Conservation (phyloP, 345 rosid genomes). For the thale cress (Arabidopsis thaliana) region TAIR10.1 NC_003074.8:10127501-10128000, state of each 20-base stretch:
- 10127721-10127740: slow-evolving; percentile 33
- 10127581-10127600: slow-evolving; percentile 39
- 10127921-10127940: slow-evolving; percentile 3
- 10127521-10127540: slow-evolving; percentile 25
- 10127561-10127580: slow-evolving; percentile 42
- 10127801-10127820: slow-evolving; percentile 39
- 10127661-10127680: slow-evolving; percentile 32
- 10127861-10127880: slow-evolving; percentile 38
- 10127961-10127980: slow-evolving; percentile 7
- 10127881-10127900: slow-evolving; percentile 30
- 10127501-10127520: slow-evolving; percentile 11
- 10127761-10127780: slow-evolving; percentile 32
- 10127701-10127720: slow-evolving; percentile 15
- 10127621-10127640: slow-evolving; percentile 12
- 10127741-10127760: slow-evolving; percentile 30
- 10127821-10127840: slow-evolving; percentile 8
- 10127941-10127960: slow-evolving; percentile 21
- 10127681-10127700: slow-evolving; percentile 22
- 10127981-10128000: slow-evolving; percentile 32
- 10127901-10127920: slow-evolving; percentile 8
- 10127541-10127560: slow-evolving; percentile 34
- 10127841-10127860: slow-evolving; percentile 27
- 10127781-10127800: slow-evolving; percentile 33
- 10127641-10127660: slow-evolving; percentile 10
- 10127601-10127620: slow-evolving; percentile 7